Percentiles rank a stretch among this genome's conserved stretches.
Evolutionary conservation across 352 stramenopile species (phyloP).

Genomic region (Pythium pectinolyticum): DNA sequence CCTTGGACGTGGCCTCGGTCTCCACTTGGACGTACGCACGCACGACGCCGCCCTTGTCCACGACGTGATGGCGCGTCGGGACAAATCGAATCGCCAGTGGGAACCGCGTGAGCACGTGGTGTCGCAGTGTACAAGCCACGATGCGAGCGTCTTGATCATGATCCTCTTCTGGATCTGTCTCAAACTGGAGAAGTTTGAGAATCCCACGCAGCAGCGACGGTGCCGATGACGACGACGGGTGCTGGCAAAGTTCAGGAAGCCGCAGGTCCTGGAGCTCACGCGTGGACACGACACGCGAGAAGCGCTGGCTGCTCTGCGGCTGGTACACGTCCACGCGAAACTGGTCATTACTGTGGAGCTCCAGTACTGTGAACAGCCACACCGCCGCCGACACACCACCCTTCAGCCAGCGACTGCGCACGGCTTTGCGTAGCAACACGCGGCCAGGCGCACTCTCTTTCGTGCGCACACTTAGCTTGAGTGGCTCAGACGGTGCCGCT

Average conservation of each 20-base stretch:
- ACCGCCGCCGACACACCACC: not conserved
- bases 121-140: conserved; percentile 13
- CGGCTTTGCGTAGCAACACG: conserved; percentile 34
- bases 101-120: conserved; percentile 37
- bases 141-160: not conserved
- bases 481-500: not conserved
- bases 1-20: conserved; percentile 9
- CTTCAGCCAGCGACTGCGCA: conserved; percentile 34
- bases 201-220: conserved; percentile 5
- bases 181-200: conserved; percentile 34
- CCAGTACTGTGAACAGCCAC: conserved; percentile 39
- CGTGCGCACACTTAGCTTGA: conserved; percentile 29
- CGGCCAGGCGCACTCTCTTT: conserved; percentile 31
- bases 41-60: conserved; percentile 41
- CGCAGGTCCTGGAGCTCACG: conserved; percentile 36
- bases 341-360: conserved; percentile 21
- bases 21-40: conserved; percentile 65
- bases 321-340: conserved; percentile 44
- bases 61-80: conserved; percentile 35
- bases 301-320: conserved; percentile 32
- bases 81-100: conserved; percentile 42
- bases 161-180: conserved; percentile 17
- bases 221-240: not conserved
- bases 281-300: conserved; percentile 18
- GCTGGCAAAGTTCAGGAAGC: conserved; percentile 19